Conservation (phyloP, 192 early-diverging fungal species). For the Mortierella antarctica region DNA sequence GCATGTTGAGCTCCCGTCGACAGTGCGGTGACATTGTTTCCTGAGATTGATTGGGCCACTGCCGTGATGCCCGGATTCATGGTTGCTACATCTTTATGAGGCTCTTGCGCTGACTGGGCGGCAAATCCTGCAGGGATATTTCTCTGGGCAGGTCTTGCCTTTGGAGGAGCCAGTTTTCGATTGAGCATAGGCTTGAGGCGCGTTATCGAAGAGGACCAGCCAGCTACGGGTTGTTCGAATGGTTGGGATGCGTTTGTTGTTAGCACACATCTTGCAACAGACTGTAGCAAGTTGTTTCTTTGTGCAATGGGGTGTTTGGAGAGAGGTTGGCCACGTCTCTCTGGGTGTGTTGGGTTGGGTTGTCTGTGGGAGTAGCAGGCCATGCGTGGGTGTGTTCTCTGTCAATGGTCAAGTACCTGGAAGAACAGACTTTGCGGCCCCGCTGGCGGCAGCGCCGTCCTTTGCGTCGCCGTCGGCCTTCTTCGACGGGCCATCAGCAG, state of each 20-base stretch:
- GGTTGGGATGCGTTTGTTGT: not conserved
- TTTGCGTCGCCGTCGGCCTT: not conserved
- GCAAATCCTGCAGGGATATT: constrained; percentile 30
- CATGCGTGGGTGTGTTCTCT: not conserved
- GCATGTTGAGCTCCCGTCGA: not conserved
- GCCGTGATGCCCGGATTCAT: too few relatives aligned
- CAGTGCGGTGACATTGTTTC: constrained; percentile 9
- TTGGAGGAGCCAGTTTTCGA: constrained; percentile 60
- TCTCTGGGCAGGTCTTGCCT: constrained; percentile 56
- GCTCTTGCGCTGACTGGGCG: constrained; percentile 4
- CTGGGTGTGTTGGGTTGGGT: not conserved
- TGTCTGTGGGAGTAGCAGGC: not conserved
- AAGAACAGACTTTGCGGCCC: constrained; percentile 27
- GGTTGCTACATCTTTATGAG: too few relatives aligned
- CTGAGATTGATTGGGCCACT: not conserved
- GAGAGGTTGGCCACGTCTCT: too few relatives aligned
- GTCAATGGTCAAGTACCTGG: constrained; percentile 30
- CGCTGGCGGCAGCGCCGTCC: not conserved
- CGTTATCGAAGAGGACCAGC: constrained; percentile 51
- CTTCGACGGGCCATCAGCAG: constrained; percentile 4
- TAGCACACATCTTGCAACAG: constrained; percentile 3
- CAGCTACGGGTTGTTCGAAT: constrained; percentile 23
- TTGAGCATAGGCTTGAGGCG: constrained; percentile 59
- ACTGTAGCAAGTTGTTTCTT: too few relatives aligned
- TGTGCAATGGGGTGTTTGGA: too few relatives aligned